Base-by-base conservation (phyloP, 2,329 filamentous ascomycete species). In the Colletotrichum plurivorum region DNA sequence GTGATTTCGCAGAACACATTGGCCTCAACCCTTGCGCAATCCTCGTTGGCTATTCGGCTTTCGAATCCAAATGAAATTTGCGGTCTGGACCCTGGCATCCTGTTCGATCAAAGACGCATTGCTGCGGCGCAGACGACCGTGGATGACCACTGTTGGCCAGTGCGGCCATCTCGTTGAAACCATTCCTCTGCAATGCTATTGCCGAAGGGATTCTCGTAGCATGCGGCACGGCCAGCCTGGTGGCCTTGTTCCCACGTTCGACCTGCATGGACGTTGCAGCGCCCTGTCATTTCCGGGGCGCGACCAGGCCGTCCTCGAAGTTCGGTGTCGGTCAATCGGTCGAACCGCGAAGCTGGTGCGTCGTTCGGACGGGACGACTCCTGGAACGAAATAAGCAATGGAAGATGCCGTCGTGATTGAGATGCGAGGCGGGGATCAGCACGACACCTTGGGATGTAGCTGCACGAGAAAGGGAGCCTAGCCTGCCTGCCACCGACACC, bases 161-260 rank as follows among this genome's bases (percentile, higher is more conserved):
- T 58, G 39, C 54, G 54, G 39, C 31, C 48, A 54, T 65, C 49
- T 65, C 27, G n/a, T 55, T 57, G 57, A 52, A 57, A 62, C 43
- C 43, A 25, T 25, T 45, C 39, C n/a, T 57, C 53, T 57, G 53
- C 18, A 64, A 48, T 52, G 41, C 18, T 27, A 45, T 55, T 39
- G 43, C 43, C 18, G n/a, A 63, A 53, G 46, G 15, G 10, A 57
- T 57, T 60, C 43, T 56, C 36, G 54, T 18, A 60, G 61, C 41
- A 45, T n/a, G 65, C 39, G 65, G 60, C 10, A 27, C 45, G 13
- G 36, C 64, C 51, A 25, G 53, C 18, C 65, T 16, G 27, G 41
- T 22, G 60, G 48, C 41, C 41, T 57, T 53, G 20, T 45, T n/a
- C 31, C 10, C 52, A 31, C 25, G 36, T 43, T 48, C 41, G 41